Percentiles rank a stretch among this genome's conserved stretches.
Conservation (phyloP, 2,329 filamentous ascomycete species). For the Remersonia thermophila region DNA sequence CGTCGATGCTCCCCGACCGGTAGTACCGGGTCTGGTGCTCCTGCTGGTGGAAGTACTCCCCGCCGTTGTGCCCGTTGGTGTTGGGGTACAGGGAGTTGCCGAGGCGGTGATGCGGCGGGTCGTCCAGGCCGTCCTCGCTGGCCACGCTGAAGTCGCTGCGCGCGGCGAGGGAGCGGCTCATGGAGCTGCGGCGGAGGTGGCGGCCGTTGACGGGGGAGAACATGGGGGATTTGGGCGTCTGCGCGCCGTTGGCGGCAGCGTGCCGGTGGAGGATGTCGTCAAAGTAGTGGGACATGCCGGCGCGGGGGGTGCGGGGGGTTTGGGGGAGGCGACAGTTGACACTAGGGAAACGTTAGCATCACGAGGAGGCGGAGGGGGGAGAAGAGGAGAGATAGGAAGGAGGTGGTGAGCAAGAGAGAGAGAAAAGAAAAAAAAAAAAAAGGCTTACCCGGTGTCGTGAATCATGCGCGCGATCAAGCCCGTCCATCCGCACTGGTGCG, state of each 20-base stretch:
- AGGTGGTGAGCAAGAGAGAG: not conserved
- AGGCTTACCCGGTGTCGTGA: slow-evolving; percentile 81
- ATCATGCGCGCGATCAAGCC: slow-evolving; percentile 94
- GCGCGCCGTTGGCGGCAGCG: slow-evolving; percentile 16
- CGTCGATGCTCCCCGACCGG: no score
- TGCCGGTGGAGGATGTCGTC: slow-evolving; percentile 70
- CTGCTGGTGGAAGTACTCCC: no score
- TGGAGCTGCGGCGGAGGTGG: slow-evolving; percentile 69
- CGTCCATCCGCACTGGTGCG: slow-evolving; percentile 94
- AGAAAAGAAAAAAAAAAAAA: slow-evolving; percentile 2
- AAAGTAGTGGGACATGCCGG: slow-evolving; percentile 85
- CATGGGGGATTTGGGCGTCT: slow-evolving; percentile 24
- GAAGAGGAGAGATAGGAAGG: not conserved
- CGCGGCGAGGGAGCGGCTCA: slow-evolving; percentile 68
- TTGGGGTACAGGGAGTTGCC: no score
- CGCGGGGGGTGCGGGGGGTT: slow-evolving; percentile 76
- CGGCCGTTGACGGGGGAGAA: slow-evolving; percentile 24
- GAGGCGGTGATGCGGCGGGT: slow-evolving; percentile 5
- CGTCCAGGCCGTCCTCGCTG: slow-evolving; percentile 28
- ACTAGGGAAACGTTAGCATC: slow-evolving; percentile 28
- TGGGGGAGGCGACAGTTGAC: slow-evolving; percentile 84
- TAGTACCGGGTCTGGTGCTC: no score
- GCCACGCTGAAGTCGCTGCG: slow-evolving; percentile 63
- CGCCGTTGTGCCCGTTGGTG: no score
- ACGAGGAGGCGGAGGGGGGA: not conserved